Evolutionary conservation across 495 filamentous ascomycete species (phyloP).

Genomic region (Lasiosphaeria miniovina): DNA sequence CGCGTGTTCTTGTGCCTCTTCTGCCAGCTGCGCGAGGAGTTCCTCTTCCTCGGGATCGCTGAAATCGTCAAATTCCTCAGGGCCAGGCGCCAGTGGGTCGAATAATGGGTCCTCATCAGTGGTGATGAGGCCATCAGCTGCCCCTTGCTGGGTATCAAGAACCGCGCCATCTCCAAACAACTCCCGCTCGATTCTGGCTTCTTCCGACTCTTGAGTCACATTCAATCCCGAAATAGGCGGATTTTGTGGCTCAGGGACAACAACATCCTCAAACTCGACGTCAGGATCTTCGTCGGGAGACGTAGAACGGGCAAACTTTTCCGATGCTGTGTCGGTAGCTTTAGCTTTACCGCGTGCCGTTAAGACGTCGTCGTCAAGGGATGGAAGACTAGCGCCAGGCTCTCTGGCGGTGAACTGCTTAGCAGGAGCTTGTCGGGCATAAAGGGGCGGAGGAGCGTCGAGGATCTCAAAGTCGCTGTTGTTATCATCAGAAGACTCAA

Average conservation of each 20-base stretch:
- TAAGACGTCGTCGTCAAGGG: constrained; percentile 9
- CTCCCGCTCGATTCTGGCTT: constrained; percentile 28
- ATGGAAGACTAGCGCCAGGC: constrained; percentile 19
- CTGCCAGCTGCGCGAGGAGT: constrained; percentile 75
- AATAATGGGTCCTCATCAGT: constrained; percentile 30
- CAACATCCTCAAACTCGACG: constrained; percentile 41
- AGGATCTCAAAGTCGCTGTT: constrained; percentile 57
- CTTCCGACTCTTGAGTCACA: constrained; percentile 17
- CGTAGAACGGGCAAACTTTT: constrained; percentile 4
- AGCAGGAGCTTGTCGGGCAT: constrained; percentile 7
- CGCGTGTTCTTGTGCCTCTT: constrained; percentile 87
- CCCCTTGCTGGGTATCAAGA: background rate
- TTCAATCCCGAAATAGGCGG: background rate
- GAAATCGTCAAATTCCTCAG: constrained; percentile 50
- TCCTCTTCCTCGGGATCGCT: constrained; percentile 92
- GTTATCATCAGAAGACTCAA: constrained; percentile 44
- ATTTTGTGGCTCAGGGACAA: constrained; percentile 14
- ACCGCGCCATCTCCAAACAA: constrained; percentile 15
- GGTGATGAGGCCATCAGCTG: constrained; percentile 7
- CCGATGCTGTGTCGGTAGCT: background rate
- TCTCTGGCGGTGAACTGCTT: background rate
- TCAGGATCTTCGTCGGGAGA: constrained; percentile 28
- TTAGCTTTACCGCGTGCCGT: background rate
- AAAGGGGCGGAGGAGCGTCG: constrained; percentile 38
- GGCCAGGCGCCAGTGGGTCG: constrained; percentile 31